Conservation (phyloP, 2,329 filamentous ascomycete genomes). For the Aphanoascus verrucosus region DNA sequence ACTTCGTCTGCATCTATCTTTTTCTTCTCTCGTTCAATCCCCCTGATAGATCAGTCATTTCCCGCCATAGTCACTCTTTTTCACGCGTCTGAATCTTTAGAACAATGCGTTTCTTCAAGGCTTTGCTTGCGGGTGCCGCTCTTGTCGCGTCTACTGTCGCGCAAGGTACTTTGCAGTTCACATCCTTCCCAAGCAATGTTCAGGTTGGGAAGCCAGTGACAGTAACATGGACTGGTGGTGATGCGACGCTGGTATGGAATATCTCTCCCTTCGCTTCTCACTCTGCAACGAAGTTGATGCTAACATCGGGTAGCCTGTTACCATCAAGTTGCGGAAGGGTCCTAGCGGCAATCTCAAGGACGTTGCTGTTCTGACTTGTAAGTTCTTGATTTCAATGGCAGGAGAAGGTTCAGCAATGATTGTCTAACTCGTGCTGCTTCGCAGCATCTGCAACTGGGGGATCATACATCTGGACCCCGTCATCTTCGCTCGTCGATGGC, state of each 20-base stretch:
- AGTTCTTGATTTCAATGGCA: constrained; percentile 1
- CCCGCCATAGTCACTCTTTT: constrained; percentile 2
- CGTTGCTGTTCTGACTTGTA: constrained; percentile 38
- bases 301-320: constrained; percentile 37
- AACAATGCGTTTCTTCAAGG: constrained; percentile 44
- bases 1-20: not conserved
- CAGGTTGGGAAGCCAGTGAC: constrained; percentile 40
- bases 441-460: constrained; percentile 37
- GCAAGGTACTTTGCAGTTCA: constrained; percentile 41
- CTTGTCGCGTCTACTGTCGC: constrained; percentile 39
- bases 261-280: not conserved
- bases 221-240: constrained; percentile 40
- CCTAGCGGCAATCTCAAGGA: constrained; percentile 40
- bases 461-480: constrained; percentile 43
- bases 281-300: not conserved
- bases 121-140: constrained; percentile 38
- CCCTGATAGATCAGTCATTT: not conserved
- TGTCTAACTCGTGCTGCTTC: constrained; percentile 3
- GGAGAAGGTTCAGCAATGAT: not conserved
- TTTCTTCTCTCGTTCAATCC: not conserved
- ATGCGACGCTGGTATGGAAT: constrained; percentile 21
- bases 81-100: not conserved
- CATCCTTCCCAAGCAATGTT: constrained; percentile 40
- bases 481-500: constrained; percentile 33
- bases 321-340: constrained; percentile 48